Conservation (phyloP, 2,329 filamentous ascomycete species). For the Clathrospora elynae region DNA sequence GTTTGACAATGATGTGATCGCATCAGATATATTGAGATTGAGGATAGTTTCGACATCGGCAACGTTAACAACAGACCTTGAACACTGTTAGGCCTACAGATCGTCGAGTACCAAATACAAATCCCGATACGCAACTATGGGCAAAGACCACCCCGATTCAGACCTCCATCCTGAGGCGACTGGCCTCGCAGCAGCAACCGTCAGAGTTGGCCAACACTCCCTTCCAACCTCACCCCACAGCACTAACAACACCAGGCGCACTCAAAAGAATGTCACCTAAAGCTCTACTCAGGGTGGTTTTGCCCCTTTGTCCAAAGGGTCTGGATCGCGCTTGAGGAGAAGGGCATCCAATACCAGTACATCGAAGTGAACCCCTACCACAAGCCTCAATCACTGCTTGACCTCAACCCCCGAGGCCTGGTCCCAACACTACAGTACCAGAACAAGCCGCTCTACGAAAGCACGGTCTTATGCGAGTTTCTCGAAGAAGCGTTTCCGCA, state of each 20-base stretch:
- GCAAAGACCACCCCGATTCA: slow-evolving; percentile 44
- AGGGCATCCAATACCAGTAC: slow-evolving; percentile 74
- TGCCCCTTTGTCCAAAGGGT: slow-evolving; percentile 70
- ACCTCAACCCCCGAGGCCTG: slow-evolving; percentile 74
- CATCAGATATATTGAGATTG: slow-evolving; percentile 1
- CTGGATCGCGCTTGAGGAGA: slow-evolving; percentile 76
- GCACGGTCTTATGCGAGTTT: slow-evolving; percentile 74
- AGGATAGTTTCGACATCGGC: background rate
- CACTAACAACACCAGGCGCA: slow-evolving; percentile 31
- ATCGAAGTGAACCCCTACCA: slow-evolving; percentile 73
- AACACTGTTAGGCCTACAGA: no score
- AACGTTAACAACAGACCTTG: no score
- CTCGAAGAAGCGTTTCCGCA: slow-evolving; percentile 71
- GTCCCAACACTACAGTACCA: slow-evolving; percentile 69
- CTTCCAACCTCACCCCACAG: background rate
- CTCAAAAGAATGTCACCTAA: slow-evolving; percentile 56
- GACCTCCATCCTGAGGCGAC: slow-evolving; percentile 45
- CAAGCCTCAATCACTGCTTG: slow-evolving; percentile 70
- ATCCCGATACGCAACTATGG: slow-evolving; percentile 35
- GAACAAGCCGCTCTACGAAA: slow-evolving; percentile 71
- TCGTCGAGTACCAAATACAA: background rate
- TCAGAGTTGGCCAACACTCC: slow-evolving; percentile 25
- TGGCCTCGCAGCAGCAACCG: slow-evolving; percentile 37
- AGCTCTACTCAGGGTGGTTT: slow-evolving; percentile 77
- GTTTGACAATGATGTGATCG: slow-evolving; percentile 17